These are phyloP conservation scores for Claviceps pazoutovae DNA, from an alignment of 2,329 filamentous ascomycete genomes.

Conservation along the genomic window DNA sequence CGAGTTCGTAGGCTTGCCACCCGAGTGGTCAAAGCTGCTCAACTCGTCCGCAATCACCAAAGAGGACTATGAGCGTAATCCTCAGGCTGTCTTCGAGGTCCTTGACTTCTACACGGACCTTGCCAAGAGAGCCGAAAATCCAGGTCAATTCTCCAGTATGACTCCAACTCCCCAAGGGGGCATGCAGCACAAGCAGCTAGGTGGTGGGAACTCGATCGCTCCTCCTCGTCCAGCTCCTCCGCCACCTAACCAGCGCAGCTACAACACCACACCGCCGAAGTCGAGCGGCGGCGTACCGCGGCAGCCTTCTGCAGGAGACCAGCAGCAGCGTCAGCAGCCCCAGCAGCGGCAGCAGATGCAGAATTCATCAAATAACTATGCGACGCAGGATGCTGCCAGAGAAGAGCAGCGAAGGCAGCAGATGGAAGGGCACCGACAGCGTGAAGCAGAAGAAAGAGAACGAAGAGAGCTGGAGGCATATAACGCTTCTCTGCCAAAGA, in stretches of 20 bases:
- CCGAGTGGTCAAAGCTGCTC: conserved; percentile 93
- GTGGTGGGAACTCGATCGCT: conserved; percentile 43
- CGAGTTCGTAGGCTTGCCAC: conserved; percentile 84
- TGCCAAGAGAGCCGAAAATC: conserved; percentile 60
- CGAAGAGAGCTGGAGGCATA: conserved; percentile 74
- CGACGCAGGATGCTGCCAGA: conserved; percentile 33
- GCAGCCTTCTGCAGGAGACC: conserved; percentile 25
- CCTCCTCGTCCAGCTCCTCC: conserved; percentile 53
- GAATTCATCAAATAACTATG: conserved; percentile 40
- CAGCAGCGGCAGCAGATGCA: conserved; percentile 46
- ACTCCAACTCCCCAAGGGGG: conserved; percentile 50
- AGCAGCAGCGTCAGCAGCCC: conserved; percentile 26
- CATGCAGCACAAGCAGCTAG: conserved; percentile 48
- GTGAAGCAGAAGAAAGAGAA: conserved; percentile 49
- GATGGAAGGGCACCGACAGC: conserved; percentile 41
- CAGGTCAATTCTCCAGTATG: conserved; percentile 51
- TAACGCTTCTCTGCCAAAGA: conserved; percentile 78
- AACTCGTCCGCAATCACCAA: conserved; percentile 96
- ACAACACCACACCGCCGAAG: conserved; percentile 24
- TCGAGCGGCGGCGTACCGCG: conserved; percentile 25
- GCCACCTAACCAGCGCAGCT: conserved; percentile 26
- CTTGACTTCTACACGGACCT: conserved; percentile 78
- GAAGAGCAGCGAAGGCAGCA: conserved; percentile 50
- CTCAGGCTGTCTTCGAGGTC: conserved; percentile 69
- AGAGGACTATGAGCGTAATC: conserved; percentile 96